These are phyloP conservation scores for Cucumis melo DNA, from an alignment of 306 rosid genomes.

Conservation along the genomic window DNA sequence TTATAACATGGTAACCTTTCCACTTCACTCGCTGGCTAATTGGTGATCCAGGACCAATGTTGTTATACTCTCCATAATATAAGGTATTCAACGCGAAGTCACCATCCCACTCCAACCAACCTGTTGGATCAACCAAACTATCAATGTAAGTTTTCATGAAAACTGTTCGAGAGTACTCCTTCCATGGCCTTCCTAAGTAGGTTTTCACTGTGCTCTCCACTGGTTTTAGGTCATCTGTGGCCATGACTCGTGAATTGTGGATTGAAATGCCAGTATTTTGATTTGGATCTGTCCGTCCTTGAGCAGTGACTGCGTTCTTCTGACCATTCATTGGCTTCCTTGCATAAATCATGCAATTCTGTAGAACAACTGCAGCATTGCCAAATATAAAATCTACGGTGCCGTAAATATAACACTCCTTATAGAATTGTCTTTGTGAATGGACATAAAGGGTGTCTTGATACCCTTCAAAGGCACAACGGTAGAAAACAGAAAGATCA, in stretches of 20 bases:
- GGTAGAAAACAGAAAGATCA: slow-evolving; percentile 39
- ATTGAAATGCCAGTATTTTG: slow-evolving; percentile 40
- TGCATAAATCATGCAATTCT: slow-evolving; percentile 35
- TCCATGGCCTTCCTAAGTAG: slow-evolving; percentile 46
- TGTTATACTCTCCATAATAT: slow-evolving; percentile 45
- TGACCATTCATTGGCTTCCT: slow-evolving; percentile 29
- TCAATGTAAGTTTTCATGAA: slow-evolving; percentile 21
- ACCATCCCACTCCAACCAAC: slow-evolving; percentile 49
- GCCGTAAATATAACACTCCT: slow-evolving; percentile 38
- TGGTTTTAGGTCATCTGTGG: slow-evolving; percentile 17
- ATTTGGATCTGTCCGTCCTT: slow-evolving; percentile 36
- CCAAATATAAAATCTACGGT: slow-evolving; percentile 52
- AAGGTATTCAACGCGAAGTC: slow-evolving; percentile 32
- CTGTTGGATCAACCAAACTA: slow-evolving; percentile 27
- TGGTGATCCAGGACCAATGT: slow-evolving; percentile 29
- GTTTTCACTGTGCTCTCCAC: slow-evolving; percentile 19
- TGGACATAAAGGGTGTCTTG: slow-evolving; percentile 53
- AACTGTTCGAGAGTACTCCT: slow-evolving; percentile 33
- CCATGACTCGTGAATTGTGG: slow-evolving; percentile 30
- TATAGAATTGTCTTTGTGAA: slow-evolving; percentile 45
- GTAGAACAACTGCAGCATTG: slow-evolving; percentile 34
- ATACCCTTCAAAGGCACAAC: slow-evolving; percentile 40
- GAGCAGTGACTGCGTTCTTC: slow-evolving; percentile 31
- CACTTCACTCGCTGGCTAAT: slow-evolving; percentile 32
- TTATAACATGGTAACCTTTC: slow-evolving; percentile 35